phyloP scores from a whole-genome alignment of 441 rosid species.

The Erysimum cheiri region DNA sequence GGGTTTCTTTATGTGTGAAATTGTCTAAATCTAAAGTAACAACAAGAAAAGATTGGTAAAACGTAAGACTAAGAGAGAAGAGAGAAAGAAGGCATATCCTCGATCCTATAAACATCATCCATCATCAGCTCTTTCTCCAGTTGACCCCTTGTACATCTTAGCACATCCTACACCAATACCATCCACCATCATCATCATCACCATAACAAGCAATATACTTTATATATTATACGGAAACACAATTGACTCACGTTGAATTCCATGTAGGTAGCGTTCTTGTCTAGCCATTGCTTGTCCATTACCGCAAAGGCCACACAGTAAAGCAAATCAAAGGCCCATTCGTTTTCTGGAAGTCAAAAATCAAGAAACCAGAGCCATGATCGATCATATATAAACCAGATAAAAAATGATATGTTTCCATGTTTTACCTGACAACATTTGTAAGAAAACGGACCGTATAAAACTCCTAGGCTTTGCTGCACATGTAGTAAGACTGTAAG shows the following conservation, averaged over 20 bases:
- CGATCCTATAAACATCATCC: constrained; percentile 79
- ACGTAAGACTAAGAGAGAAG: constrained; percentile 57
- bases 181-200: constrained; percentile 24
- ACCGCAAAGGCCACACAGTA: constrained; percentile 86
- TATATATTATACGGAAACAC: constrained; percentile 1
- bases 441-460: constrained; percentile 74
- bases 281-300: constrained; percentile 97
- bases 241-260: constrained; percentile 77
- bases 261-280: constrained; percentile 90
- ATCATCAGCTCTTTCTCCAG: constrained; percentile 87
- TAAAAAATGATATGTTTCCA: neutral
- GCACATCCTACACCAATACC: constrained; percentile 59
- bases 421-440: constrained; percentile 80
- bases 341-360: constrained; percentile 58
- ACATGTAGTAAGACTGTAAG: constrained; percentile 13
- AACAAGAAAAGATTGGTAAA: constrained; percentile 4
- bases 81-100: constrained; percentile 90
- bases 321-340: constrained; percentile 92
- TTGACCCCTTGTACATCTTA: constrained; percentile 77
- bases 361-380: neutral
- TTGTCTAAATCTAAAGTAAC: constrained; percentile 22
- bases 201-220: constrained; percentile 1
- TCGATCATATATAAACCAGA: neutral
- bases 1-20: constrained; percentile 9
- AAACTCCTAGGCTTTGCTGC: constrained; percentile 85